Percentiles rank a stretch among this genome's conserved stretches.
Conservation (phyloP, 1,284 basidiomycete species). For the Apiotrichum montevideense region DNA sequence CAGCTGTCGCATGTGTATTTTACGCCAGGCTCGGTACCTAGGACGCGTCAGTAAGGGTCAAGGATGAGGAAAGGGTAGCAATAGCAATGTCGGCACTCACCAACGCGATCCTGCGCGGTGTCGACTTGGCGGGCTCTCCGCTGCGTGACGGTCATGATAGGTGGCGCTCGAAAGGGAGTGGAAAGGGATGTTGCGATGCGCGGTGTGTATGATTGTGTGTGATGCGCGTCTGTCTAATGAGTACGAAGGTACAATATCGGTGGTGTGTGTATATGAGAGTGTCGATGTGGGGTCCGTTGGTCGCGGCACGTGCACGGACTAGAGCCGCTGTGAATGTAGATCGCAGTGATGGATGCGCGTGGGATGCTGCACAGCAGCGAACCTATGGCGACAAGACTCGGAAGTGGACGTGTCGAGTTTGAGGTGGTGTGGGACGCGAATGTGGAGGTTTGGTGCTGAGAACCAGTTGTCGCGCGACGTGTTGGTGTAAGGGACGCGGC, state of each 20-base stretch:
- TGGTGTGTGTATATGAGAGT: background rate
- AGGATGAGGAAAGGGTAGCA: too few relatives aligned
- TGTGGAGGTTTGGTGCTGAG: background rate
- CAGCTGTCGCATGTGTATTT: slow-evolving; percentile 49
- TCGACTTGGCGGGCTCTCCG: slow-evolving; percentile 34
- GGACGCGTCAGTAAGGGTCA: background rate
- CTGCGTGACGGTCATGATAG: slow-evolving; percentile 44
- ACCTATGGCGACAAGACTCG: too few relatives aligned
- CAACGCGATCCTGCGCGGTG: slow-evolving; percentile 30
- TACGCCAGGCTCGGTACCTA: slow-evolving; percentile 24
- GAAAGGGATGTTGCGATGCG: too few relatives aligned
- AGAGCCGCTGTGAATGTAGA: too few relatives aligned
- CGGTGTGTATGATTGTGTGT: too few relatives aligned
- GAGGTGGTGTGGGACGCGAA: background rate
- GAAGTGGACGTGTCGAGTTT: too few relatives aligned
- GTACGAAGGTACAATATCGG: background rate
- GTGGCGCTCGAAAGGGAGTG: too few relatives aligned
- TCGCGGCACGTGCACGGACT: too few relatives aligned
- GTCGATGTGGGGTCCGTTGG: too few relatives aligned
- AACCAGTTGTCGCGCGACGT: background rate
- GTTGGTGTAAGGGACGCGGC: background rate
- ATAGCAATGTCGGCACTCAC: slow-evolving; percentile 19
- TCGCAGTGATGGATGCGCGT: too few relatives aligned
- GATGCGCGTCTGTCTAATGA: too few relatives aligned
- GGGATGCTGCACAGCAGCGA: too few relatives aligned